phyloP scores from a whole-genome alignment of 441 rosid species.

The California macrophylla region DNA sequence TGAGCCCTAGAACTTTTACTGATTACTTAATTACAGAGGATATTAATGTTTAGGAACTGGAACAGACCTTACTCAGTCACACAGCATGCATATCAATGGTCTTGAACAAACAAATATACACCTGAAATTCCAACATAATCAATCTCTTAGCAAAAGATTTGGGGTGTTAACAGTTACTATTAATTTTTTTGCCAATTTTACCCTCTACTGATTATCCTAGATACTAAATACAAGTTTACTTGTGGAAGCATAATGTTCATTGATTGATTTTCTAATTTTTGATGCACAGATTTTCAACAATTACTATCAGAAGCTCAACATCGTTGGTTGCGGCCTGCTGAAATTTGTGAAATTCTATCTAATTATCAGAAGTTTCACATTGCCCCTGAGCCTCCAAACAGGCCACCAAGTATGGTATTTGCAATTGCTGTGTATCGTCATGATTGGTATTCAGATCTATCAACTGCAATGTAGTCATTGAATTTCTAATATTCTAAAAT shows the following conservation, averaged over 20 bases:
- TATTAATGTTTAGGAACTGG: too few species aligned
- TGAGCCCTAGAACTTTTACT: background rate
- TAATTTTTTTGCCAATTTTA: background rate
- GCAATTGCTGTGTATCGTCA: background rate
- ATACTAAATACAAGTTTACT: background rate
- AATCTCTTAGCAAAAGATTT: background rate
- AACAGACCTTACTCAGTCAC: background rate
- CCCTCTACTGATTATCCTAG: background rate
- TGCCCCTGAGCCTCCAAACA: conserved; percentile 61
- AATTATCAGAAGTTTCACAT: conserved; percentile 70
- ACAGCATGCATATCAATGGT: background rate
- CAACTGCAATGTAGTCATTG: background rate
- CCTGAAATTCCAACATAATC: background rate
- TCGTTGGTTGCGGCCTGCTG: conserved; percentile 93
- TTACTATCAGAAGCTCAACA: conserved; percentile 70
- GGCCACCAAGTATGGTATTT: conserved; percentile 64
- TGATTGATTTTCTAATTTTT: conserved; percentile 12
- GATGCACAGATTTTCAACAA: conserved; percentile 58
- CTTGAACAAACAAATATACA: background rate
- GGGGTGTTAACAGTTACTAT: background rate
- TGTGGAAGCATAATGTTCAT: background rate
- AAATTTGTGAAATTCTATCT: conserved; percentile 86
- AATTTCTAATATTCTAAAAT: background rate
- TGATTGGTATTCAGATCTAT: background rate
- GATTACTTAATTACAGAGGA: too few species aligned